Base-by-base conservation (phyloP, 805 yeast genomes). In the Maudiozyma turicensis region DNA sequence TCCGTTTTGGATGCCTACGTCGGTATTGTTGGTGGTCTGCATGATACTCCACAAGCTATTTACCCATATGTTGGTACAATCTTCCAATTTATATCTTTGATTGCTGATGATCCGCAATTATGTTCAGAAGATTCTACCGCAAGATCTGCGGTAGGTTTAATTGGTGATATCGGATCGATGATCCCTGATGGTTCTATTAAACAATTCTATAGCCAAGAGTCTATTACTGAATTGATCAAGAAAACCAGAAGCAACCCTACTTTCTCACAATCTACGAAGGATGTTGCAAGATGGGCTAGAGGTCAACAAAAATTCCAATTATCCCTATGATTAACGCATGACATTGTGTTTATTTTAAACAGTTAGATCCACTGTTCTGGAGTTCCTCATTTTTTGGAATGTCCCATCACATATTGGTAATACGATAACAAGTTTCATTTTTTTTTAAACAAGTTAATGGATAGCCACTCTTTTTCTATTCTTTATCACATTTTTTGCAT, bases 211-310 rank as follows among this genome's bases (percentile, higher is more conserved):
- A 65, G 69, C 20, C 86, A 82, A 70, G 81, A 75, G 2, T 88
- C 96, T 96, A 80, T 93, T 30, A 70, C 84, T 6, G 83, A 80
- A 29, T 78, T 86, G 62, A 83, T 93, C 63, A 82, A 80, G 64
- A 78, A 74, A 61, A 82, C 90, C 26, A 79, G 93, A 66, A 61
- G 78, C 48, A 82, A 82, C 62, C 73, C 76, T 53, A 58, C 72
- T 33, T 86, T 81, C 62, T 72, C 80, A 35, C 79, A 77, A 58
- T 70, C 75, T 48, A 88, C 97, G 10, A 81, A 79, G 64, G 93
- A 85, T 60, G 86, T 96, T n/a, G 97, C 97, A 8, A 80, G 90
- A 69, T 93, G 98, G 98, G 97, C 99, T 13, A 79, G 93, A 57
- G 96, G 86, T 60, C 95, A 71, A 53, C 68, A 65, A 48, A 64